Percentiles rank a stretch among this genome's conserved stretches.
Conservation (phyloP, 257 asterid species). For the Solanum boliviense region DNA sequence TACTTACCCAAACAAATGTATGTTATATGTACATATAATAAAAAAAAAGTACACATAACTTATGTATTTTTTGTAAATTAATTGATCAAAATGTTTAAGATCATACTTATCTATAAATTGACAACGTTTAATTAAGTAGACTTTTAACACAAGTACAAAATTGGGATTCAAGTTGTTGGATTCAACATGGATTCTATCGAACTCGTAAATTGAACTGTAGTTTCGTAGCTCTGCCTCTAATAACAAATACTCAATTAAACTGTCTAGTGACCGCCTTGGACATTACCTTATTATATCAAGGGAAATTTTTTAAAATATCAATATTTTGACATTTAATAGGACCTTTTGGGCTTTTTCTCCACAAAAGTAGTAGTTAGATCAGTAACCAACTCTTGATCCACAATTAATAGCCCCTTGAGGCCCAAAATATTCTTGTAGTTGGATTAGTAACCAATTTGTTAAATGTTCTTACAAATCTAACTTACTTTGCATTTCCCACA, state of each 20-base stretch:
- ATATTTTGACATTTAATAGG: too few relatives aligned
- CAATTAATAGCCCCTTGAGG: background rate
- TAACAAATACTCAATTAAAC: background rate
- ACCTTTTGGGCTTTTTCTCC: background rate
- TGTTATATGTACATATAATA: background rate
- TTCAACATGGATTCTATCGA: background rate
- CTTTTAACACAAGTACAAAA: too few relatives aligned
- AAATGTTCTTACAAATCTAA: background rate
- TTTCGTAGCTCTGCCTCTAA: too few relatives aligned
- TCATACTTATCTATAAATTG: background rate
- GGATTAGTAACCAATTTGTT: too few relatives aligned
- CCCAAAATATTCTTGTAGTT: background rate
- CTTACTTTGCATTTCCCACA: too few relatives aligned
- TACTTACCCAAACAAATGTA: background rate
- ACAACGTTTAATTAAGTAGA: background rate
- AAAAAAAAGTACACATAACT: background rate
- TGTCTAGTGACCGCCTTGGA: background rate
- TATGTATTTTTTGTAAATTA: background rate
- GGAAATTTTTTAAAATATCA: too few relatives aligned
- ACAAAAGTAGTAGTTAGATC: background rate
- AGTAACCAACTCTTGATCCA: background rate
- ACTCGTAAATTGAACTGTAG: background rate
- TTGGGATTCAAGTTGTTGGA: too few relatives aligned
- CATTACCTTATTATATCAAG: background rate
- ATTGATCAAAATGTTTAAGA: too few relatives aligned